These are phyloP conservation scores for Austroboletus niveus DNA, from an alignment of 1,284 basidiomycete genomes.

Conservation along the genomic window DNA sequence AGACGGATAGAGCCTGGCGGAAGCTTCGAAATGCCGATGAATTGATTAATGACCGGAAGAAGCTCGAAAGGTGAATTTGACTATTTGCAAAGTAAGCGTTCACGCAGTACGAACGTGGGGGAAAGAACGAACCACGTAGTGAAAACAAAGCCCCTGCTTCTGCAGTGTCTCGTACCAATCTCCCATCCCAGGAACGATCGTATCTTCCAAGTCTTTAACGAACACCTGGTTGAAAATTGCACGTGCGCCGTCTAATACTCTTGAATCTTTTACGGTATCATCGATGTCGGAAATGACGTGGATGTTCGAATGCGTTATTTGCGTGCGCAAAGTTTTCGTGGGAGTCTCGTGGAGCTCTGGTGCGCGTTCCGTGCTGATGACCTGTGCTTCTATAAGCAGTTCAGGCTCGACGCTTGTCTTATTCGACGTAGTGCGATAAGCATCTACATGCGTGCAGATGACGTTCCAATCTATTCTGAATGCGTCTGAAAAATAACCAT, in stretches of 20 bases:
- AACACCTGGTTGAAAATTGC: slow-evolving; percentile 79
- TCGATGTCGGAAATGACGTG: slow-evolving; percentile 92
- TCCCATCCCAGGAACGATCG: slow-evolving; percentile 82
- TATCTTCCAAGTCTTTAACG: slow-evolving; percentile 72
- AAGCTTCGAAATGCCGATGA: slow-evolving; percentile 68
- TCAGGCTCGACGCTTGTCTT: slow-evolving; percentile 52
- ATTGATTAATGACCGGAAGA: slow-evolving; percentile 77
- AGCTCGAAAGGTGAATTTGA: slow-evolving; percentile 89
- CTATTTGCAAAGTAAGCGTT: slow-evolving; percentile 39
- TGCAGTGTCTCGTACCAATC: slow-evolving; percentile 78
- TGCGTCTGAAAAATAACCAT: slow-evolving; percentile 70
- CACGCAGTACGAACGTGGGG: not conserved
- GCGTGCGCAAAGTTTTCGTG: slow-evolving; percentile 17
- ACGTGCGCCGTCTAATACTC: slow-evolving; percentile 71
- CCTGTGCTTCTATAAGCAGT: slow-evolving; percentile 52
- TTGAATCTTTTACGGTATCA: slow-evolving; percentile 86
- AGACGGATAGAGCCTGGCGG: slow-evolving; percentile 14
- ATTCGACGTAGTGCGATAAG: slow-evolving; percentile 57
- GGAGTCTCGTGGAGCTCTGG: slow-evolving; percentile 37
- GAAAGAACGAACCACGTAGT: slow-evolving; percentile 72
- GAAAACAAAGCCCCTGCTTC: slow-evolving; percentile 70
- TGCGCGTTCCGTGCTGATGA: slow-evolving; percentile 30
- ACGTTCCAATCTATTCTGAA: slow-evolving; percentile 67
- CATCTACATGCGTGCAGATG: slow-evolving; percentile 59
- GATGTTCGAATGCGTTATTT: slow-evolving; percentile 40